Percentiles rank a stretch among this genome's conserved stretches.
Evolutionary conservation across 2,329 filamentous ascomycete genomes (phyloP).

Genomic region (Neophaeococcomyces aloes): DNA sequence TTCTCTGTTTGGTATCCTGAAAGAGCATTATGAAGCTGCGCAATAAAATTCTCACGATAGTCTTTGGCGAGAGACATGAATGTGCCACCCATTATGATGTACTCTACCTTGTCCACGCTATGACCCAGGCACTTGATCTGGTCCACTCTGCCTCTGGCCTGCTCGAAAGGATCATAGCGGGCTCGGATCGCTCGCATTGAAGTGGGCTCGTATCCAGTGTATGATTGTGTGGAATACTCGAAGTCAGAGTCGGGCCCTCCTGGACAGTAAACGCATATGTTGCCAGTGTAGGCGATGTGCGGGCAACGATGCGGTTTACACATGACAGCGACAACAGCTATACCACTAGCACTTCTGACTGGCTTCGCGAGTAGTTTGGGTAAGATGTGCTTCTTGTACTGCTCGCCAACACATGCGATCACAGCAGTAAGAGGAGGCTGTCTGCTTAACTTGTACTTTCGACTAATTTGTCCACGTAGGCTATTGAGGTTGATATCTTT

Average conservation of each 20-base stretch:
- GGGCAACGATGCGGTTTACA: conserved; percentile 97
- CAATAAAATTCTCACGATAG: conserved; percentile 88
- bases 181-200: conserved; percentile 97
- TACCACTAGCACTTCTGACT: conserved; percentile 89
- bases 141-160: conserved; percentile 88
- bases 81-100: conserved; percentile 98
- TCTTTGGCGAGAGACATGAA: conserved; percentile 92
- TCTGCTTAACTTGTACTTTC: conserved; percentile 80
- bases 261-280: conserved; percentile 98
- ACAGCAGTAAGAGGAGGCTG: conserved; percentile 92
- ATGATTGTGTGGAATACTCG: conserved; percentile 97
- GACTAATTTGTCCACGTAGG: conserved; percentile 73
- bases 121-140: conserved; percentile 93
- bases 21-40: conserved; percentile 90
- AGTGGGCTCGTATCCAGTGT: conserved; percentile 95
- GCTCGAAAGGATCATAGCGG: conserved; percentile 94
- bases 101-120: conserved; percentile 97
- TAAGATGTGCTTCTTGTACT: conserved; percentile 98
- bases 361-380: conserved; percentile 95
- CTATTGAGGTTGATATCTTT: conserved; percentile 90
- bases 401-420: conserved; percentile 95
- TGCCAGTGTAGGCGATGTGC: conserved; percentile 95
- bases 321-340: conserved; percentile 98
- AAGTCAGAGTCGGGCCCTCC: conserved; percentile 97
- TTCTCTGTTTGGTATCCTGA: conserved; percentile 91